Conservation (phyloP, 257 asterid species). For the Echium plantagineum region DNA sequence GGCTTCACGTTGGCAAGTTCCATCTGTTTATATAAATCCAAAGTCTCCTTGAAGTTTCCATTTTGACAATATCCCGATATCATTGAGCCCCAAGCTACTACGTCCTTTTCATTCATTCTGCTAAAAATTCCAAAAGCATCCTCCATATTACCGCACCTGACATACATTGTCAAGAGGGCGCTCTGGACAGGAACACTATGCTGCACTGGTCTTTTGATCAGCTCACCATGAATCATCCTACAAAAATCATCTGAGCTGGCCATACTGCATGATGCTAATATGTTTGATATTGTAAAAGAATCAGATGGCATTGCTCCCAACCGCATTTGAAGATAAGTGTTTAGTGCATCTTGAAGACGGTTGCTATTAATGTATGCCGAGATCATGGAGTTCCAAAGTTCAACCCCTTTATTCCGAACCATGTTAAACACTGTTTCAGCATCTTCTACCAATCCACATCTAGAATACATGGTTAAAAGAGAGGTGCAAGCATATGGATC, state of each 20-base stretch:
- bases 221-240: conserved; percentile 48
- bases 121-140: conserved; percentile 40
- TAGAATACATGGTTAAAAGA: conserved; percentile 60
- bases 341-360: conserved; percentile 39
- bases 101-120: conserved; percentile 51
- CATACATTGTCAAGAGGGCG: conserved; percentile 75
- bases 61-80: conserved; percentile 49
- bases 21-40: conserved; percentile 45
- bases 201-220: conserved; percentile 47
- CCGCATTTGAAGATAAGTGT: conserved; percentile 38
- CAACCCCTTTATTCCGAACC: conserved; percentile 35
- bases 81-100: conserved; percentile 83
- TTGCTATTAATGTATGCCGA: conserved; percentile 59
- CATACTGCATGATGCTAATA: conserved; percentile 44
- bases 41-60: conserved; percentile 34
- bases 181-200: conserved; percentile 44
- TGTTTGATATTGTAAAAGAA: conserved; percentile 60
- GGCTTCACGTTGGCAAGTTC: conserved; percentile 34
- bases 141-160: conserved; percentile 40
- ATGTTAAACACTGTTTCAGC: conserved; percentile 38
- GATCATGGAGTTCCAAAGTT: conserved; percentile 74
- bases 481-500: conserved; percentile 69
- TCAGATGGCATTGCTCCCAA: conserved; percentile 31
- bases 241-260: conserved; percentile 33
- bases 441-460: conserved; percentile 36